These are phyloP conservation scores for Chaetomium globosum DNA, from an alignment of 2,329 filamentous ascomycete genomes.

Conservation along the genomic window DNA sequence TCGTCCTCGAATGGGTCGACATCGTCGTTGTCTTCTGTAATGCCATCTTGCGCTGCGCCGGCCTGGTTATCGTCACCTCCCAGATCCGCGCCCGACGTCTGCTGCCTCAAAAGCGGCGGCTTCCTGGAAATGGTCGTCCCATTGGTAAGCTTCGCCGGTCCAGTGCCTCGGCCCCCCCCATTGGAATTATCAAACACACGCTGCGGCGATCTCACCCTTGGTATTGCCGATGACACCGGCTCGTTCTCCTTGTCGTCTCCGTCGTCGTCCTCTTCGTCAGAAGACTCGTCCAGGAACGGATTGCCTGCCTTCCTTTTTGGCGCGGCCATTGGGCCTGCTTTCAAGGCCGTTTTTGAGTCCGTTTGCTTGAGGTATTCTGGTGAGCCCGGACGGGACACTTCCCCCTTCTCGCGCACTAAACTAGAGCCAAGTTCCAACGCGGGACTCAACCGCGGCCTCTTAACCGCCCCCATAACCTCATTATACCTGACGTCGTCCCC, in stretches of 20 bases:
- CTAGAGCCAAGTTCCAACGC: background rate
- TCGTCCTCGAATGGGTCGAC: slow-evolving; percentile 46
- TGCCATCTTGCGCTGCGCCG: background rate
- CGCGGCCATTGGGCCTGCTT: slow-evolving; percentile 21
- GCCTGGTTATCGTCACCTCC: slow-evolving; percentile 29
- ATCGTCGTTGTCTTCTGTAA: slow-evolving; percentile 26
- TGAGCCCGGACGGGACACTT: background rate
- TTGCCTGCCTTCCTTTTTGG: slow-evolving; percentile 48
- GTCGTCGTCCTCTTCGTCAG: slow-evolving; percentile 54
- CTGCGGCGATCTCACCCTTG: slow-evolving; percentile 32
- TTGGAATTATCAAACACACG: slow-evolving; percentile 12
- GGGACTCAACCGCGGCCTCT: slow-evolving; percentile 48
- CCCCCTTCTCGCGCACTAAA: background rate
- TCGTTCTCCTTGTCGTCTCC: slow-evolving; percentile 20
- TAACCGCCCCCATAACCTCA: slow-evolving; percentile 44
- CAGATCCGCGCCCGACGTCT: slow-evolving; percentile 29
- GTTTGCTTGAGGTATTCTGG: background rate
- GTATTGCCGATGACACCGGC: slow-evolving; percentile 7
- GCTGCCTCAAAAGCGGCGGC: slow-evolving; percentile 25
- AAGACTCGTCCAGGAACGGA: slow-evolving; percentile 73
- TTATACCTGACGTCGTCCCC: slow-evolving; percentile 43
- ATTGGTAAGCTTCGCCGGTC: slow-evolving; percentile 30
- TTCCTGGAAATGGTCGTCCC: slow-evolving; percentile 24
- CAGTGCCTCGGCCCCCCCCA: background rate
- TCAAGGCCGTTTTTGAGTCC: background rate